Conservation (phyloP, 768 basidiomycete species). For the Leccinum broughii region DNA sequence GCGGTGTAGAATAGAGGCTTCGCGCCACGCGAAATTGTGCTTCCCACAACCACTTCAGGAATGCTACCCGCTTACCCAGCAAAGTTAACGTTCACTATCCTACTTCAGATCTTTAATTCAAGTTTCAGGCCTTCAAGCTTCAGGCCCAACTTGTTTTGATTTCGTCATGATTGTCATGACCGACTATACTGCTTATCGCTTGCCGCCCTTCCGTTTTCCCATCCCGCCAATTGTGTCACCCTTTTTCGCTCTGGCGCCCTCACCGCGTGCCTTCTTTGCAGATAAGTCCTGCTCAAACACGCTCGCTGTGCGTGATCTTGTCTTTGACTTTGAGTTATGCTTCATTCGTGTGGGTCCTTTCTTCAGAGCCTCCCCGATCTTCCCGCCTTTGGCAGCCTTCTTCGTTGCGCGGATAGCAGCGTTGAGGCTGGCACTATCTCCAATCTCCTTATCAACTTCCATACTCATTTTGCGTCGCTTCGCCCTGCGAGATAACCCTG, state of each 20-base stretch:
- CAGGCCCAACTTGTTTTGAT: background rate
- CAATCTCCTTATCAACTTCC: constrained; percentile 72
- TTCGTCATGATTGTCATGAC: background rate
- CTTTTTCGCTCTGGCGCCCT: constrained; percentile 67
- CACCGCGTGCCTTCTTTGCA: constrained; percentile 40
- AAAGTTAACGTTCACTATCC: background rate
- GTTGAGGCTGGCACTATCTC: constrained; percentile 53
- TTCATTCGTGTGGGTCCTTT: constrained; percentile 35
- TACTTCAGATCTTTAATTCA: constrained; percentile 1
- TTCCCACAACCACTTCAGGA: constrained; percentile 22
- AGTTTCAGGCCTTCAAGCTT: background rate
- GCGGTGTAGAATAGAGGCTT: constrained; percentile 20
- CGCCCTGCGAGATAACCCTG: constrained; percentile 82
- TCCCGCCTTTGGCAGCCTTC: constrained; percentile 68
- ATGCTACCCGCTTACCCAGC: background rate
- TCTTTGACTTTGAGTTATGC: constrained; percentile 35
- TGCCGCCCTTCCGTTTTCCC: constrained; percentile 50
- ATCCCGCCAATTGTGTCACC: constrained; percentile 54
- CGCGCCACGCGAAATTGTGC: constrained; percentile 31
- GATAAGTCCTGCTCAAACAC: constrained; percentile 65
- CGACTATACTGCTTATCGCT: constrained; percentile 22
- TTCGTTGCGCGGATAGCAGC: constrained; percentile 89
- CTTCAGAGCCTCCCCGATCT: constrained; percentile 62
- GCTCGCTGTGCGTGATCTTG: constrained; percentile 34
- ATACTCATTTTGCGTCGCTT: constrained; percentile 87